These are phyloP conservation scores for Aspergillus neotritici DNA, from an alignment of 2,329 filamentous ascomycete species.

Conservation along the genomic window DNA sequence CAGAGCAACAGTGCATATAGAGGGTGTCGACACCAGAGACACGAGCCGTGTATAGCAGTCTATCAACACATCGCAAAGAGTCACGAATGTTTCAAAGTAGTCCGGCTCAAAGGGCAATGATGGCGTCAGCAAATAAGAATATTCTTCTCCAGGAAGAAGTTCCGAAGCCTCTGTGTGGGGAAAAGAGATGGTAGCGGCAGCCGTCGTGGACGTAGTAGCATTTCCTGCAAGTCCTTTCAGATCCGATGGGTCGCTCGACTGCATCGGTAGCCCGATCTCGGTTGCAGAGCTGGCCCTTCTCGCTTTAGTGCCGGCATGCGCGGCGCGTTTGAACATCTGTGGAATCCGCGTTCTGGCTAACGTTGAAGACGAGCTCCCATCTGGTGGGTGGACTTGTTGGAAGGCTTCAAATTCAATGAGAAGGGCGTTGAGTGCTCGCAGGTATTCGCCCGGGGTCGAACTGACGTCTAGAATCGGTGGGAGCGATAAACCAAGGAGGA, in stretches of 20 bases:
- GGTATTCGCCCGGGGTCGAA: conserved; percentile 72
- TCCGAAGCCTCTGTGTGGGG: conserved; percentile 51
- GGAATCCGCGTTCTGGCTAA: conserved; percentile 73
- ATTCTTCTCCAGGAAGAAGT: conserved; percentile 75
- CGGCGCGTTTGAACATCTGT: conserved; percentile 71
- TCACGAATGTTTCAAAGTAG: conserved; percentile 94
- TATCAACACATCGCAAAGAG: conserved; percentile 89
- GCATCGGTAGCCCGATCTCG: conserved; percentile 53
- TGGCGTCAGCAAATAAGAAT: conserved; percentile 83
- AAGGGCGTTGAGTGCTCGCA: conserved; percentile 77
- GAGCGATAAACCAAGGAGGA: conserved; percentile 85
- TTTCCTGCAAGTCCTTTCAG: conserved; percentile 41
- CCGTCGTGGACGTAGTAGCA: conserved; percentile 34
- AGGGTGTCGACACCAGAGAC: conserved; percentile 66
- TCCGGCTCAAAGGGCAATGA: conserved; percentile 92
- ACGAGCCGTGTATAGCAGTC: conserved; percentile 82
- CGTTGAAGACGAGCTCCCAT: conserved; percentile 61
- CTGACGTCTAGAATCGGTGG: conserved; percentile 84
- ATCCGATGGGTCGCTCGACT: conserved; percentile 44
- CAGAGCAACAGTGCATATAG: conserved; percentile 63
- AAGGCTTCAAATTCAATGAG: conserved; percentile 91
- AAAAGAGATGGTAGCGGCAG: conserved; percentile 36
- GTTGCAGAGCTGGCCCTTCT: conserved; percentile 55
- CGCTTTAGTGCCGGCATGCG: conserved; percentile 52
- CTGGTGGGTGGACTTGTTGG: conserved; percentile 77